These are phyloP conservation scores for Hericium alpestre DNA, from an alignment of 768 basidiomycete species.

Conservation along the genomic window DNA sequence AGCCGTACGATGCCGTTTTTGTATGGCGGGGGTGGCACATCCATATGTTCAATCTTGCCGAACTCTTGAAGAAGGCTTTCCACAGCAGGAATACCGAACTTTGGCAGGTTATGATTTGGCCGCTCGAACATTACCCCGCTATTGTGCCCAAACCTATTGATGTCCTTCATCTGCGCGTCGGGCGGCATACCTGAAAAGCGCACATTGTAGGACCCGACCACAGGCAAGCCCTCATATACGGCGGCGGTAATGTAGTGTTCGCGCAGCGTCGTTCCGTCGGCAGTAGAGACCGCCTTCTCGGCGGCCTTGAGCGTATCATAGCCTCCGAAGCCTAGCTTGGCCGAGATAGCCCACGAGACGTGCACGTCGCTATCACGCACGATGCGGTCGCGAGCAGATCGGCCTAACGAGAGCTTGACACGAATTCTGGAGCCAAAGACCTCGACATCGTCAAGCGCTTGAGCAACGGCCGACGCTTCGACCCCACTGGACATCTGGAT, in stretches of 20 bases:
- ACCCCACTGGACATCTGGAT: slow-evolving; percentile 37
- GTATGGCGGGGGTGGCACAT: slow-evolving; percentile 42
- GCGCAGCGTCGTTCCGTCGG: slow-evolving; percentile 20
- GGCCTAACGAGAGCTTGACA: slow-evolving; percentile 35
- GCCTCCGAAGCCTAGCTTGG: slow-evolving; percentile 49
- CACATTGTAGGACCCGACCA: slow-evolving; percentile 49
- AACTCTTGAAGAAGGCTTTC: slow-evolving; percentile 25
- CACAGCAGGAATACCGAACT: slow-evolving; percentile 28
- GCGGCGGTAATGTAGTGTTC: slow-evolving; percentile 35
- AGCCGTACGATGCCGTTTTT: slow-evolving; percentile 36
- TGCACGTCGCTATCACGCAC: slow-evolving; percentile 46
- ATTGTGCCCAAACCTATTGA: slow-evolving; percentile 36
- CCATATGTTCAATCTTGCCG: slow-evolving; percentile 31
- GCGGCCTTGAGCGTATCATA: slow-evolving; percentile 43
- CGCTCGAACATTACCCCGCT: slow-evolving; percentile 42
- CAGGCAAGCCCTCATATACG: slow-evolving; percentile 47
- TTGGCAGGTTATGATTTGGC: slow-evolving; percentile 27
- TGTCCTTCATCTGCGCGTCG: slow-evolving; percentile 26
- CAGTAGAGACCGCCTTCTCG: slow-evolving; percentile 34
- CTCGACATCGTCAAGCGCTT: slow-evolving; percentile 35
- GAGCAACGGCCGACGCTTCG: slow-evolving; percentile 42
- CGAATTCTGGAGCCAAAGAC: slow-evolving; percentile 30
- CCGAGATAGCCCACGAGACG: slow-evolving; percentile 51
- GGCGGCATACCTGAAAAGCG: slow-evolving; percentile 46
- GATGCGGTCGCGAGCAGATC: slow-evolving; percentile 25